Evolutionary conservation across 371 early-diverging fungal species (phyloP).

Genomic region (Chytridiales sp.): DNA sequence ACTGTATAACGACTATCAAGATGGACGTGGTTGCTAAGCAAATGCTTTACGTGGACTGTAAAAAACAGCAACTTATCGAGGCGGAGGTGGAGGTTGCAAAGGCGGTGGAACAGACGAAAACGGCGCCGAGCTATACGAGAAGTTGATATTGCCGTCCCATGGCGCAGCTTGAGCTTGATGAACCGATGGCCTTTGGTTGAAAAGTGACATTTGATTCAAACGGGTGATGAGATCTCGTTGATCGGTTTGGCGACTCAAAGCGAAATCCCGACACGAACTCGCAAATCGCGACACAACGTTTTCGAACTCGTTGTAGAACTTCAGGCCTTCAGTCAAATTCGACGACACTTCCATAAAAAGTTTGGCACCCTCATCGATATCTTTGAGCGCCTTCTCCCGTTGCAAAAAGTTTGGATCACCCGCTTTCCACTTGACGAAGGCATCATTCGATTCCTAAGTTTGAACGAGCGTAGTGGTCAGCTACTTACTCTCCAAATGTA

Average conservation of each 20-base stretch:
- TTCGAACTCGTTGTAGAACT: slow-evolving; percentile 8
- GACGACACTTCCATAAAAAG: slow-evolving; percentile 7
- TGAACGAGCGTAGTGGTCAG: not conserved
- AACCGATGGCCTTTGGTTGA: not conserved
- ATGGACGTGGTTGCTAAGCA: too few species aligned
- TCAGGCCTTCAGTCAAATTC: not conserved
- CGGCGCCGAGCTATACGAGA: not conserved
- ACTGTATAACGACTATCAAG: too few species aligned
- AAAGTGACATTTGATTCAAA: not conserved
- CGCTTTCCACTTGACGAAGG: slow-evolving; percentile 7
- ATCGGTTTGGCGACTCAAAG: slow-evolving; percentile 10
- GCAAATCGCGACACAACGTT: not conserved
- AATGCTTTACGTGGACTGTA: too few species aligned
- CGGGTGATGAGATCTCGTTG: slow-evolving; percentile 1
- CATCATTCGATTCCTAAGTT: not conserved
- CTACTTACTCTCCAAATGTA: not conserved
- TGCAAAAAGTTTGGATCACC: not conserved
- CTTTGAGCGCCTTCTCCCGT: not conserved
- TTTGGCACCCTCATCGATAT: not conserved
- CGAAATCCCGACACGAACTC: slow-evolving; percentile 4
- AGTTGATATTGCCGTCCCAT: slow-evolving; percentile 9
- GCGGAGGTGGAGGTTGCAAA: not conserved
- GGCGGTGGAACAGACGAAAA: slow-evolving; percentile 9
- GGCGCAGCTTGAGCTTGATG: too few species aligned
- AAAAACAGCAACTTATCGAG: too few species aligned